These are phyloP conservation scores for Choanephora cucurbitarum DNA, from an alignment of 371 early-diverging fungal species.

Conservation along the genomic window DNA sequence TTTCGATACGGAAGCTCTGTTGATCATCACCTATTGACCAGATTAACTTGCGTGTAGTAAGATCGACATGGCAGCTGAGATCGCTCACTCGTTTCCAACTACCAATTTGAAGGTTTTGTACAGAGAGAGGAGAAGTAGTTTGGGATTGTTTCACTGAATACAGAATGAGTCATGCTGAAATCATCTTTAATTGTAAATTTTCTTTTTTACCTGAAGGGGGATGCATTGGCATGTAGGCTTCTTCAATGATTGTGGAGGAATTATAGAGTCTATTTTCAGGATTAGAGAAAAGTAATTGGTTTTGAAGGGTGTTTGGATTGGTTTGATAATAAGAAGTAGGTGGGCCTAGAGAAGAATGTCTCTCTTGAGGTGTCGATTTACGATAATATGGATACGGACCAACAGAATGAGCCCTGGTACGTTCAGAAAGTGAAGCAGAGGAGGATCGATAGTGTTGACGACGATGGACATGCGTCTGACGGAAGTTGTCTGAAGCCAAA, in stretches of 20 bases:
- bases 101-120: conserved; percentile 66
- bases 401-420: conserved; percentile 42
- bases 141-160: conserved; percentile 1
- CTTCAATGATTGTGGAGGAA: conserved; percentile 16
- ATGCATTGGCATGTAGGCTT: conserved; percentile 11
- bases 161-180: not conserved
- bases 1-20: conserved; percentile 62
- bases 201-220: conserved; percentile 1
- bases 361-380: conserved; percentile 20
- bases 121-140: conserved; percentile 21
- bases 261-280: conserved; percentile 10
- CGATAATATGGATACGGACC: conserved; percentile 39
- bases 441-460: conserved; percentile 12
- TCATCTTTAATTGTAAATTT: no score
- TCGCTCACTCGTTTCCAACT: conserved; percentile 73
- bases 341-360: conserved; percentile 27
- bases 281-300: conserved; percentile 3
- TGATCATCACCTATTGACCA: conserved; percentile 66
- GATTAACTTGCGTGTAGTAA: conserved; percentile 47
- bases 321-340: conserved; percentile 2
- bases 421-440: conserved; percentile 21
- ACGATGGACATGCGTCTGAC: conserved; percentile 5
- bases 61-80: conserved; percentile 58
- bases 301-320: not conserved
- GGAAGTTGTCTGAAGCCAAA: conserved; percentile 18